Conservation (phyloP, 129 eudicot species). For the Rutidosis leptorrhynchoides region DNA sequence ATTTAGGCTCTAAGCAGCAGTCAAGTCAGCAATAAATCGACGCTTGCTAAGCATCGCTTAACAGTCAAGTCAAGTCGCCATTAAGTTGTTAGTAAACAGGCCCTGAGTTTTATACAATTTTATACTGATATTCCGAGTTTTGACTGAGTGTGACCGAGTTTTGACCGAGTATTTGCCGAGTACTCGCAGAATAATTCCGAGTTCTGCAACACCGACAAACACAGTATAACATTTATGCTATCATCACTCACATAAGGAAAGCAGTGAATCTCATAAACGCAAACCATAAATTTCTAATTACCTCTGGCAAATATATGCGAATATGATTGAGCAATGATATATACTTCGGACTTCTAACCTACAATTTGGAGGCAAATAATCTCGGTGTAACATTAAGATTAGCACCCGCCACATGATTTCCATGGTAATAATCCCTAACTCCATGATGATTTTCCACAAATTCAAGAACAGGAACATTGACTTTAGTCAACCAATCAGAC, state of each 20-base stretch:
- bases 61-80: too few relatives aligned
- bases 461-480: constrained; percentile 95
- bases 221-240: neutral
- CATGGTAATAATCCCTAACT: constrained; percentile 78
- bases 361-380: constrained; percentile 79
- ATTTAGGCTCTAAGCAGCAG: too few relatives aligned
- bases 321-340: constrained; percentile 94
- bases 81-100: too few relatives aligned
- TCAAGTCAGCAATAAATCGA: too few relatives aligned
- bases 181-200: too few relatives aligned
- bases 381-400: constrained; percentile 78
- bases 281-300: constrained; percentile 15
- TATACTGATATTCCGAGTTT: too few relatives aligned
- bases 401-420: constrained; percentile 74
- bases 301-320: constrained; percentile 98
- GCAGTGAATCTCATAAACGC: neutral
- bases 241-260: constrained; percentile 7
- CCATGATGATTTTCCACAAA: constrained; percentile 78
- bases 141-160: too few relatives aligned
- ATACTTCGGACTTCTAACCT: constrained; percentile 94
- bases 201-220: too few relatives aligned
- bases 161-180: too few relatives aligned
- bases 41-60: too few relatives aligned
- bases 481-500: constrained; percentile 95
- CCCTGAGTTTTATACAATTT: too few relatives aligned